phyloP scores from a whole-genome alignment of 345 rosid species.

The Lepidium africanum region DNA sequence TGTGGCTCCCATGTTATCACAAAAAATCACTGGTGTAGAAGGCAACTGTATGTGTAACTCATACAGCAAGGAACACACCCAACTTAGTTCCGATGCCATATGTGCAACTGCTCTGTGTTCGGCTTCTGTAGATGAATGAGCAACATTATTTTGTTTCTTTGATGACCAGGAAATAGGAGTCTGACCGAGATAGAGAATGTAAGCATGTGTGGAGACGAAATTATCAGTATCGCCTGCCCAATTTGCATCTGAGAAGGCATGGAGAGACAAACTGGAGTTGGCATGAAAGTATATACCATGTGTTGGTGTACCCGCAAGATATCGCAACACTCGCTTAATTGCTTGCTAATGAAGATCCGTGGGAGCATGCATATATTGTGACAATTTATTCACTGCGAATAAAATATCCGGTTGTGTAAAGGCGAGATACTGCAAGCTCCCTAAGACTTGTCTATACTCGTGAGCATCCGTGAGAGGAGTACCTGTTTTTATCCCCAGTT shows the following conservation, averaged over 20 bases:
- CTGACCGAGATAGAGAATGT: neutral
- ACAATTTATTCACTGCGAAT: too few relatives aligned
- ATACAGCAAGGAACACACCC: neutral
- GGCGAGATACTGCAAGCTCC: too few relatives aligned
- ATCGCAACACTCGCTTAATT: too few relatives aligned
- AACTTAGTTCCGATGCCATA: neutral
- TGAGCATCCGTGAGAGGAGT: too few relatives aligned
- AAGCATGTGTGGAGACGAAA: neutral
- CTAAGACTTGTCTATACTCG: too few relatives aligned
- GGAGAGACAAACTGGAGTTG: neutral
- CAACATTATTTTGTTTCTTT: neutral
- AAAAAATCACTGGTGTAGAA: neutral
- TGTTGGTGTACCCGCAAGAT: too few relatives aligned
- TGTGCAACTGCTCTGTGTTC: neutral
- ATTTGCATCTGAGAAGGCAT: neutral
- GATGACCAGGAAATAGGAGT: neutral
- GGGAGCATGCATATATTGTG: too few relatives aligned
- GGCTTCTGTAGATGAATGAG: neutral
- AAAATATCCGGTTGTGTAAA: too few relatives aligned
- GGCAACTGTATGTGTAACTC: neutral
- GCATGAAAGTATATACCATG: too few relatives aligned
- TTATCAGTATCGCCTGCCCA: neutral
- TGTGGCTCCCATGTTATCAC: neutral
- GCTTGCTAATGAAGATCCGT: too few relatives aligned
- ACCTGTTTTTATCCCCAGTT: too few relatives aligned